A percentile compares a stretch with the other conserved stretches of the same genome.
Evolutionary conservation across 2,329 filamentous ascomycete species (phyloP).

Genomic region (Didymella pomorum): DNA sequence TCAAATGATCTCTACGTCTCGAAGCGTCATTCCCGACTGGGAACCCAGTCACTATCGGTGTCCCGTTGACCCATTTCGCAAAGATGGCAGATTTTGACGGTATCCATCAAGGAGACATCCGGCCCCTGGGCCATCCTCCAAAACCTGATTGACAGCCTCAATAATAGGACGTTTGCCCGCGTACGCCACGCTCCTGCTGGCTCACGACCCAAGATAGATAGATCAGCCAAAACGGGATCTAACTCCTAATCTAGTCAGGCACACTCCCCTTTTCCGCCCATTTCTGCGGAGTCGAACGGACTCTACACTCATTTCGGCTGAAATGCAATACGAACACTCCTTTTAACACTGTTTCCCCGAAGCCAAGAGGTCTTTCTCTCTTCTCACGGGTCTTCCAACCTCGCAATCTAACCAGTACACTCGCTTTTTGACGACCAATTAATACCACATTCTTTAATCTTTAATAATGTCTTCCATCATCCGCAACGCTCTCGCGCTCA

Average conservation of each 20-base stretch:
- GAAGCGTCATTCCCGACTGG: conserved; percentile 19
- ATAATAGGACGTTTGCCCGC: conserved; percentile 32
- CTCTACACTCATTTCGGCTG: conserved; percentile 22
- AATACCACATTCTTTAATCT: conserved; percentile 33
- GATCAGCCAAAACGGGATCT: conserved; percentile 29
- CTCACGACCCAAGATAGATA: conserved; percentile 32
- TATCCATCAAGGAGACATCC: too few relatives aligned
- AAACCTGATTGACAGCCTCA: conserved; percentile 24
- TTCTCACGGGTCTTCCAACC: conserved; percentile 32
- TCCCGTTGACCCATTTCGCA: conserved; percentile 5
- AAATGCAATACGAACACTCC: conserved; percentile 27
- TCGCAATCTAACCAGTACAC: conserved; percentile 33
- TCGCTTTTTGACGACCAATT: conserved; percentile 30
- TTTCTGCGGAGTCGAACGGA: conserved; percentile 21
- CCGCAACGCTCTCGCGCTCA: conserved; percentile 33
- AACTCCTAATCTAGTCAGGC: conserved; percentile 31
- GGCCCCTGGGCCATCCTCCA: conserved; percentile 26
- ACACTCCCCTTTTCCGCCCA: conserved; percentile 29
- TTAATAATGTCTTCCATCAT: conserved; percentile 41
- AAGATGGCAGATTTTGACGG: too few relatives aligned
- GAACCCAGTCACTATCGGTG: conserved; percentile 13
- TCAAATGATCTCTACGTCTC: conserved; percentile 21
- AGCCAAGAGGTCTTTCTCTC: conserved; percentile 30
- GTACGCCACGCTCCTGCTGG: conserved; percentile 19
- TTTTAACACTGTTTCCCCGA: conserved; percentile 28